Evolutionary conservation across 768 basidiomycete genomes (phyloP), one percentile per base, ranked within the genome.

Genomic region (Fomitopsis pulvina): DNA sequence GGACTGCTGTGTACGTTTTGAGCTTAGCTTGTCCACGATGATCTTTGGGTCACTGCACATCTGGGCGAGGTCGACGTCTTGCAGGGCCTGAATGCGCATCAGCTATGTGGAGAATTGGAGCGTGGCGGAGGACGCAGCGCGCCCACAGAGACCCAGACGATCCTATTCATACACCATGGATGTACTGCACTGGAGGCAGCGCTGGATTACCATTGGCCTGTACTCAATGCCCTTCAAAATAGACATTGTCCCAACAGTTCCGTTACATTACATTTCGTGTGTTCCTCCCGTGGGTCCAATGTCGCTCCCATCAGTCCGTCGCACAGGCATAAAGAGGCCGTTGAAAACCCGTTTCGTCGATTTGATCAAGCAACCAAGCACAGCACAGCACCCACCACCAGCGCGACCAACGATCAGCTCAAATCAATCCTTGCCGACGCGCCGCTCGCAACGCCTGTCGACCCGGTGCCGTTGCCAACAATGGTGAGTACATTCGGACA

Each of bases 11-110:
- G 83, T 61, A 0, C 75, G 65, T 57, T 83, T 80, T 60, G 71
- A 75, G 1, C 92, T 95, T 2, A 92, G 92, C 74, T 93, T 72
- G 73, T 95, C 93, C 7, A 87, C 87, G 63, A 95, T 83, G 0
- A 88, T 93, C 69, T 96, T 95, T 40, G 83, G 81, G 65, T 96
- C 93, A 0, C 75, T 63, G 61, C 76, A 96, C 24, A 87, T 68
- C 37, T 75, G 63, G 0, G 92, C 90, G 52, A 95, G 57, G 63
- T 92, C 85, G 52, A 94, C 82, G 1, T 88, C 85, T 77, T 95
- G 92, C 22, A 96, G 71, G 9, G 91, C 60, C 88, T 91, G 57
- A 6, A 43, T 52, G 32, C 3, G 25, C 21, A 41, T 28, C 2
- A 40, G 40, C 14, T 26, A 3, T 1, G 34, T 11, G 14, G 25